Percentiles rank a stretch among this genome's conserved stretches.
Evolutionary conservation across 768 basidiomycete genomes (phyloP).

Genomic region (Cantharellus cinnabarinus): DNA sequence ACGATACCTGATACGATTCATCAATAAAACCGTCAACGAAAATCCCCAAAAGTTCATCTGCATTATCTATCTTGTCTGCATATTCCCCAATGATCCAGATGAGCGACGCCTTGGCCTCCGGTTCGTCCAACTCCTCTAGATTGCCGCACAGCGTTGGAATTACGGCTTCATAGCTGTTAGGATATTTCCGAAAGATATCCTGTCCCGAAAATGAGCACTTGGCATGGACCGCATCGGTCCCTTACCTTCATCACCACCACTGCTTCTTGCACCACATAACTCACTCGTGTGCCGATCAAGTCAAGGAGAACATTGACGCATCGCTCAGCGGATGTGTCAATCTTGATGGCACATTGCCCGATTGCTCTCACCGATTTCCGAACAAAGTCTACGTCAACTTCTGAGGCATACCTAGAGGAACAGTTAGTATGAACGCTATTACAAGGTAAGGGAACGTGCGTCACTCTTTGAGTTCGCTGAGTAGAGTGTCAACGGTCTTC

Average conservation of each 20-base stretch:
- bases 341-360: slow-evolving; percentile 89
- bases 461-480: slow-evolving; percentile 92
- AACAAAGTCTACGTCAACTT: slow-evolving; percentile 97
- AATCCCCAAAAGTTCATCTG: slow-evolving; percentile 72
- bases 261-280: slow-evolving; percentile 95
- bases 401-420: slow-evolving; percentile 63
- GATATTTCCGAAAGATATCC: slow-evolving; percentile 98
- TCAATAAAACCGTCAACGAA: slow-evolving; percentile 89
- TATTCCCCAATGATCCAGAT: slow-evolving; percentile 99
- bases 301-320: slow-evolving; percentile 90
- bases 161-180: slow-evolving; percentile 86
- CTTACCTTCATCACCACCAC: slow-evolving; percentile 95
- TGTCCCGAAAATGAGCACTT: slow-evolving; percentile 14
- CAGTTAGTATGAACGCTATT: background rate
- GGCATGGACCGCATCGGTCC: background rate
- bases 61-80: slow-evolving; percentile 92
- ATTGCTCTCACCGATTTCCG: slow-evolving; percentile 87
- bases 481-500: slow-evolving; percentile 78
- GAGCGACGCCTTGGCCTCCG: slow-evolving; percentile 90
- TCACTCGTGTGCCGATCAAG: slow-evolving; percentile 79
- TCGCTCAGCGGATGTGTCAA: slow-evolving; percentile 78
- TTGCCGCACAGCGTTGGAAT: slow-evolving; percentile 90
- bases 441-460: slow-evolving; percentile 13
- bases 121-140: slow-evolving; percentile 91
- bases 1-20: slow-evolving; percentile 67